A percentile compares a stretch with the other conserved stretches of the same genome.
phyloP scores from a whole-genome alignment of 2,329 filamentous ascomycete genomes.

The Trichoderma semiorbis region DNA sequence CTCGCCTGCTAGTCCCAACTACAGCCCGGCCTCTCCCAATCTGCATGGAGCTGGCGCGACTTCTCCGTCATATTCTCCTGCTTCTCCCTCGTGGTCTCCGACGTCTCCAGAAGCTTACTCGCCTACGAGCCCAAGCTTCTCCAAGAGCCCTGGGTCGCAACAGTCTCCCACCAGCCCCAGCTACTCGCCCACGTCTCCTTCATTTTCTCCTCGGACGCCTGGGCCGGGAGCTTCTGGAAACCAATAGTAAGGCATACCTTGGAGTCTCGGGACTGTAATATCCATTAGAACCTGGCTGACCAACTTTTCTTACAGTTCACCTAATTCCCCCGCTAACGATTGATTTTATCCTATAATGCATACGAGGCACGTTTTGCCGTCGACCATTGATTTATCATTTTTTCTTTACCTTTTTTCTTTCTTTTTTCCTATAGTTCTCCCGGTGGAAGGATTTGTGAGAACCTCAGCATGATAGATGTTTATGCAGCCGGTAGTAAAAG shows the following conservation, averaged over 20 bases:
- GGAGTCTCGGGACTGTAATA: not conserved
- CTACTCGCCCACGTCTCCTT: slow-evolving; percentile 62
- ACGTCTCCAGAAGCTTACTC: slow-evolving; percentile 65
- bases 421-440: slow-evolving; percentile 21
- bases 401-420: slow-evolving; percentile 20
- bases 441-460: slow-evolving; percentile 12
- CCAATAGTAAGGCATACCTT: slow-evolving; percentile 35
- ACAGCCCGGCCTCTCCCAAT: slow-evolving; percentile 66
- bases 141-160: slow-evolving; percentile 51
- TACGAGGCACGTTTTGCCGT: slow-evolving; percentile 33
- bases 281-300: slow-evolving; percentile 26
- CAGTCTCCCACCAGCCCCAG: slow-evolving; percentile 65
- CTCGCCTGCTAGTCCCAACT: slow-evolving; percentile 67
- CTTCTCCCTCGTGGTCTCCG: slow-evolving; percentile 74
- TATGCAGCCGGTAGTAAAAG: slow-evolving; percentile 12
- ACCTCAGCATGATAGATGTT: slow-evolving; percentile 29
- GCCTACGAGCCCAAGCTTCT: slow-evolving; percentile 60
- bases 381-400: slow-evolving; percentile 22
- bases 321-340: slow-evolving; percentile 41
- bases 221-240: slow-evolving; percentile 43
- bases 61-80: slow-evolving; percentile 63
- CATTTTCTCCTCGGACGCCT: slow-evolving; percentile 45
- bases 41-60: slow-evolving; percentile 43
- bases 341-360: slow-evolving; percentile 36
- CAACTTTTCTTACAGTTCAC: slow-evolving; percentile 36